Percentiles rank a stretch among this genome's conserved stretches.
Evolutionary conservation across 192 early-diverging fungal genomes (phyloP).

Genomic region (Coemansia sp.): DNA sequence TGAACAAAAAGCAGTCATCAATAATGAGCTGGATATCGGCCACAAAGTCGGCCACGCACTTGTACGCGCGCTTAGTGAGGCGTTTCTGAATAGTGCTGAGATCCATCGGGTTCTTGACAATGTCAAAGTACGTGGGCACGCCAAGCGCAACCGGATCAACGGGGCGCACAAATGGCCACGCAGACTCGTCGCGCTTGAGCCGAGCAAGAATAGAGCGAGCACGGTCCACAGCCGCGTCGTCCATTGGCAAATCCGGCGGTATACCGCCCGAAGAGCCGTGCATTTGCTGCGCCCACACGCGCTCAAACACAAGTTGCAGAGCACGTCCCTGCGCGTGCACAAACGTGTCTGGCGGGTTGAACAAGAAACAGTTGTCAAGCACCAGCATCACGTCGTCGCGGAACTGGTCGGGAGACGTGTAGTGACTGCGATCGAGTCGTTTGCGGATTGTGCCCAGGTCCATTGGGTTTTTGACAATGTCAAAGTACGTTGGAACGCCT

Average conservation of each 20-base stretch:
- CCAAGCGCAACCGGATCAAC: slow-evolving; percentile 64
- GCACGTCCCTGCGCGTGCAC: slow-evolving; percentile 57
- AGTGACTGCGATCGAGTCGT: slow-evolving; percentile 60
- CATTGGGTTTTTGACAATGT: slow-evolving; percentile 70
- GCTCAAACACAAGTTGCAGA: slow-evolving; percentile 56
- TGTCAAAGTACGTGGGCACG: slow-evolving; percentile 63
- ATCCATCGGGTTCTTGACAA: slow-evolving; percentile 76
- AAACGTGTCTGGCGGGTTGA: slow-evolving; percentile 57
- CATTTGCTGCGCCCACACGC: slow-evolving; percentile 31
- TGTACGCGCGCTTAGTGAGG: slow-evolving; percentile 58
- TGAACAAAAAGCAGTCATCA: slow-evolving; percentile 71
- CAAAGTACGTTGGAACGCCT: slow-evolving; percentile 63
- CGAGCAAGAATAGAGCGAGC: slow-evolving; percentile 22
- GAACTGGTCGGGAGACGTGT: slow-evolving; percentile 54
- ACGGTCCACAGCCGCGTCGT: slow-evolving; percentile 5
- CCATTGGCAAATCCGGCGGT: slow-evolving; percentile 9
- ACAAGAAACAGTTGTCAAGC: slow-evolving; percentile 67
- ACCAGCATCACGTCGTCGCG: slow-evolving; percentile 61
- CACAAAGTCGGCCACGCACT: slow-evolving; percentile 56
- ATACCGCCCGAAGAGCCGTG: not conserved
- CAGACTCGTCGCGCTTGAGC: slow-evolving; percentile 27
- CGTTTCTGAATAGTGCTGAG: slow-evolving; percentile 64
- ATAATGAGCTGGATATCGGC: slow-evolving; percentile 65
- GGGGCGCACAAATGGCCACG: slow-evolving; percentile 59
- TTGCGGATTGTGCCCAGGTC: slow-evolving; percentile 67